Percentiles rank a stretch among this genome's conserved stretches.
These are phyloP conservation scores for Leccinum rimulosum DNA, from an alignment of 768 basidiomycete species.

Conservation along the genomic window DNA sequence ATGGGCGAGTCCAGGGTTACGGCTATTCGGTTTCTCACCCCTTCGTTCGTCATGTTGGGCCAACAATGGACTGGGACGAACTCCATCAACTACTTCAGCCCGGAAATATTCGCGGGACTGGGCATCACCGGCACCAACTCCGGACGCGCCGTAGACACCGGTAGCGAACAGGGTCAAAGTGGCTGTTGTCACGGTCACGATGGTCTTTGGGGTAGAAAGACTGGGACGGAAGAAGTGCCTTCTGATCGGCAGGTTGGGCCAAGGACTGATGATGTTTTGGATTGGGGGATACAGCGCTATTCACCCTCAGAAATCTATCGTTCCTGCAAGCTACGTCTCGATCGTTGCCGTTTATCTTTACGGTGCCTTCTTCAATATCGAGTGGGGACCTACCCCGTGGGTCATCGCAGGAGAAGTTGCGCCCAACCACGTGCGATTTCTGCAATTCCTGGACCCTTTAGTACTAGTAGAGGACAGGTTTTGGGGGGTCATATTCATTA, in stretches of 20 bases:
- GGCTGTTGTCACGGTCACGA: constrained; percentile 38
- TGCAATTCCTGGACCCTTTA: too few species aligned
- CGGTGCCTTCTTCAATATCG: constrained; percentile 7
- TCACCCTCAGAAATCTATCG: constrained; percentile 28
- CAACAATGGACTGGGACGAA: constrained; percentile 54
- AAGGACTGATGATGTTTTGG: constrained; percentile 41
- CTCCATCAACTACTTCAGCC: constrained; percentile 55
- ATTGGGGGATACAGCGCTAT: constrained; percentile 35
- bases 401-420: constrained; percentile 35
- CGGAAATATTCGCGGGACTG: constrained; percentile 47
- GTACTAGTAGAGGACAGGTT: too few species aligned
- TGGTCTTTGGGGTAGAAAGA: constrained; percentile 47
- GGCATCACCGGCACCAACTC: constrained; percentile 44
- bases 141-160: constrained; percentile 7
- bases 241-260: constrained; percentile 48
- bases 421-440: constrained; percentile 36
- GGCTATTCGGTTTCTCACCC: constrained; percentile 43
- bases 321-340: constrained; percentile 37
- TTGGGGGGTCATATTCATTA: too few species aligned
- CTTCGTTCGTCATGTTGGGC: constrained; percentile 46
- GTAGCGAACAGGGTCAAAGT: constrained; percentile 32
- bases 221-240: constrained; percentile 49
- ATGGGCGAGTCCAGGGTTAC: constrained; percentile 44
- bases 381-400: constrained; percentile 16
- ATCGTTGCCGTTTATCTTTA: constrained; percentile 40